Percentiles rank a stretch among this genome's conserved stretches.
Conservation (phyloP, 192 early-diverging fungal genomes). For the Phlyctochytrium bullatum region DNA sequence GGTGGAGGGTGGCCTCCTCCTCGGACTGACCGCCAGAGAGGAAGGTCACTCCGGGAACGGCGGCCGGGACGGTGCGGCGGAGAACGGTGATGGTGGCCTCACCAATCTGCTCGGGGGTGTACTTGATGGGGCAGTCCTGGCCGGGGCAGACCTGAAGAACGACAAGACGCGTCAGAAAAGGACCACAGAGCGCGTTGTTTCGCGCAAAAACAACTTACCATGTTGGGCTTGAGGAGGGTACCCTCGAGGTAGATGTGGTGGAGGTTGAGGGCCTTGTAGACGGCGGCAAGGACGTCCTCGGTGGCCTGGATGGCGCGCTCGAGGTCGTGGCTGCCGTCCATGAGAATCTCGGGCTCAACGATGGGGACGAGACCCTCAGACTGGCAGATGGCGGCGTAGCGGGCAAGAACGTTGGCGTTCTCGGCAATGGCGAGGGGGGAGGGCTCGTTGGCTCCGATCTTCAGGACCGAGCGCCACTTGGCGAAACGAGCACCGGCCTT, state of each 20-base stretch:
- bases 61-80: conserved; percentile 42
- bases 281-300: conserved; percentile 37
- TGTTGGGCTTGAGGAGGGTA: conserved; percentile 47
- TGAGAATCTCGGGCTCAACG: conserved; percentile 48
- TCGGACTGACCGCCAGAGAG: conserved; percentile 46
- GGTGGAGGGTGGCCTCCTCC: conserved; percentile 39
- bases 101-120: conserved; percentile 40
- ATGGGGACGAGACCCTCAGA: conserved; percentile 43
- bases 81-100: conserved; percentile 37
- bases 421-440: conserved; percentile 32
- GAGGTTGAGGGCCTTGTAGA: conserved; percentile 37
- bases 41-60: conserved; percentile 47
- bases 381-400: conserved; percentile 44
- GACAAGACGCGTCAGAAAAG: neutral
- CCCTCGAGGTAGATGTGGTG: conserved; percentile 46
- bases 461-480: conserved; percentile 47
- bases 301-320: conserved; percentile 35
- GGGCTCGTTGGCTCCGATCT: conserved; percentile 32
- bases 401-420: conserved; percentile 46
- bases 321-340: conserved; percentile 48
- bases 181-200: neutral
- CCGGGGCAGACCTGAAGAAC: conserved; percentile 29
- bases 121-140: conserved; percentile 35
- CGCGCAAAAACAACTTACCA: conserved; percentile 16
- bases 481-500: conserved; percentile 42